Base-by-base conservation (phyloP, 2,329 filamentous ascomycete species). In the Scolecobasidium constrictum region DNA sequence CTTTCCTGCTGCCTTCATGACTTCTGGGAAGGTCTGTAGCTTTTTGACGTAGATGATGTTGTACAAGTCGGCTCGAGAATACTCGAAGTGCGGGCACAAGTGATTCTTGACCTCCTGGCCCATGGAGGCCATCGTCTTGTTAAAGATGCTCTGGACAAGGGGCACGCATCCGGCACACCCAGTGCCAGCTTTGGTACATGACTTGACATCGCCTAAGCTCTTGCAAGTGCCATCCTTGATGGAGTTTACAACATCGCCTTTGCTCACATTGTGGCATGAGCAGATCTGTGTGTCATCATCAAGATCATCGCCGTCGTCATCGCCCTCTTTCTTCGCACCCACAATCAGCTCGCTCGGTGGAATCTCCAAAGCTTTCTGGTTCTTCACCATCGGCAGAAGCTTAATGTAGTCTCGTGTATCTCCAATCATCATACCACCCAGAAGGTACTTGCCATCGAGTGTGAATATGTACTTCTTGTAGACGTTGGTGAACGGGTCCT, bases 351-450 rank as follows among this genome's bases (percentile, higher is more conserved):
- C 78, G 38, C 81, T 78, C 0, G 87, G 87, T 1, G 85, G 77
- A 0, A 86, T 67, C 12, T 93, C 84, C 1, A 94, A 71, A 48
- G 72, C 68, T 58, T 88, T 93, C 56, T 86, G 83, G 50, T 76
- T 80, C 65, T 88, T 93, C 43, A 92, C 86, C 70, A 94, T 78
- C 1, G 85, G 83, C 1, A 93, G 84, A 17, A 94, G 66, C 59
- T 90, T 94, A 63, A 93, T 75, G 55, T 94, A 94, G 64, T 94
- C 87, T 48, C 76, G 82, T 0, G 86, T 93, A 54, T 94, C 87
- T 31, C 87, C 88, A 47, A 94, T 92, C 86, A 94, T 94, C 86
- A 94, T 94, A 3, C 87, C 88, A n/a, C 87, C 87, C 0, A 94
- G 75, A 1, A 94, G 68, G 53, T 90, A 90, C 58, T 93, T 93